A percentile compares a stretch with the other conserved stretches of the same genome.
Evolutionary conservation across 2,329 filamentous ascomycete genomes (phyloP).

Genomic region (Xylariaceae sp.): DNA sequence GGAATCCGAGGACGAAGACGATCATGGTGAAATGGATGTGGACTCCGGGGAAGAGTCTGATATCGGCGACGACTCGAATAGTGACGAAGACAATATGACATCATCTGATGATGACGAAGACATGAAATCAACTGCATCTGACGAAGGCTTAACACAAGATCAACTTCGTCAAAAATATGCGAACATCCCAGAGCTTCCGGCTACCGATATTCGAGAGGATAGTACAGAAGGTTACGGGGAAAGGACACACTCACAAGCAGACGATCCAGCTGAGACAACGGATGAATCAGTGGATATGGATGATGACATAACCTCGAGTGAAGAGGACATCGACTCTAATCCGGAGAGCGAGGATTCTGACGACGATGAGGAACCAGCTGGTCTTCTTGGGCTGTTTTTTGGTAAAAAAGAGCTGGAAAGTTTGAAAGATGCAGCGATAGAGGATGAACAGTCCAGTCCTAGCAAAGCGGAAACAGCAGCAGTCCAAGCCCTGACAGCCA

Average conservation of each 20-base stretch:
- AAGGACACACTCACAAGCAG: slow-evolving; percentile 12
- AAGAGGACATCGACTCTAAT: slow-evolving; percentile 46
- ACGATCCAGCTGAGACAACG: slow-evolving; percentile 56
- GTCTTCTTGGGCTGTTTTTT: slow-evolving; percentile 64
- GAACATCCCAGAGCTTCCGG: slow-evolving; percentile 59
- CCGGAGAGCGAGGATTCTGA: slow-evolving; percentile 52
- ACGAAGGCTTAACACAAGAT: slow-evolving; percentile 72
- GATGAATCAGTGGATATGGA: slow-evolving; percentile 74
- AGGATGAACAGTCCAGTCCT: slow-evolving; percentile 31
- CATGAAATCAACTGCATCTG: slow-evolving; percentile 56
- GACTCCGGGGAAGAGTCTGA: slow-evolving; percentile 41
- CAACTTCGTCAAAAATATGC: slow-evolving; percentile 73
- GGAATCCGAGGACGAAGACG: slow-evolving; percentile 56
- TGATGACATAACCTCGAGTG: slow-evolving; percentile 66
- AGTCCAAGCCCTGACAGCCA: slow-evolving; percentile 20
- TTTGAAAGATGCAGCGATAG: slow-evolving; percentile 49
- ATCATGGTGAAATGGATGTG: slow-evolving; percentile 50
- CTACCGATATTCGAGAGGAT: slow-evolving; percentile 19
- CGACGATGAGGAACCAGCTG: slow-evolving; percentile 49
- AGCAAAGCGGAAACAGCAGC: slow-evolving; percentile 46
- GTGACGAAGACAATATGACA: slow-evolving; percentile 66
- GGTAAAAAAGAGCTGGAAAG: slow-evolving; percentile 62
- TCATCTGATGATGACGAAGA: slow-evolving; percentile 68
- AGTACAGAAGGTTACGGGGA: slow-evolving; percentile 25
- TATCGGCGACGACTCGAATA: slow-evolving; percentile 44